These are phyloP conservation scores for Capronia epimyces DNA, from an alignment of 2,329 filamentous ascomycete genomes.

Conservation along the genomic window DNA sequence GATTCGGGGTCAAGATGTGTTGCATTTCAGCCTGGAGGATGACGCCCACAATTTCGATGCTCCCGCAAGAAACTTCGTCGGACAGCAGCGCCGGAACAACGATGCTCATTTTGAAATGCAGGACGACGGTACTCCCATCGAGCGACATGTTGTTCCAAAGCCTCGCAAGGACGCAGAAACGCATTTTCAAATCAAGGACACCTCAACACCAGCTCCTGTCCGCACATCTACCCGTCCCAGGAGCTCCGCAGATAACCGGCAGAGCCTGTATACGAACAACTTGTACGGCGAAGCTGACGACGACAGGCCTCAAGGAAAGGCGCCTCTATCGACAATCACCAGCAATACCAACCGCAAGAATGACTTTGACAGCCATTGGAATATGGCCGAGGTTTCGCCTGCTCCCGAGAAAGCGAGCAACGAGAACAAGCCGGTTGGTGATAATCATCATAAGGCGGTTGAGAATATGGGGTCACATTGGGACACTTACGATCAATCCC, in stretches of 20 bases:
- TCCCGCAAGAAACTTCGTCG: slow-evolving; percentile 31
- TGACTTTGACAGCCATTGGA: slow-evolving; percentile 73
- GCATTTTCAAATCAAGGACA: slow-evolving; percentile 77
- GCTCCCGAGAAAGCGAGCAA: slow-evolving; percentile 38
- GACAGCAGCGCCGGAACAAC: slow-evolving; percentile 67
- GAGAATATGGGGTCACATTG: slow-evolving; percentile 65
- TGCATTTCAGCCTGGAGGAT: slow-evolving; percentile 70
- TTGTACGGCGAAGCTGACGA: slow-evolving; percentile 60
- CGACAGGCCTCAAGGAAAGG: slow-evolving; percentile 30
- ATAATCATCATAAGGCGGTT: slow-evolving; percentile 62
- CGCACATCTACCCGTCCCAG: slow-evolving; percentile 31
- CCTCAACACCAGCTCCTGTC: slow-evolving; percentile 46
- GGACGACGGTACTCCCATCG: slow-evolving; percentile 53
- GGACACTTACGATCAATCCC: slow-evolving; percentile 40
- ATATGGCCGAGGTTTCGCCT: slow-evolving; percentile 64
- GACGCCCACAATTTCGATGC: slow-evolving; percentile 49
- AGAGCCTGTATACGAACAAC: slow-evolving; percentile 72
- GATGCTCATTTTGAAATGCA: slow-evolving; percentile 78
- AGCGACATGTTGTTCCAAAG: slow-evolving; percentile 34
- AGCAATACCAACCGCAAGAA: slow-evolving; percentile 69
- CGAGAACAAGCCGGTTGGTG: slow-evolving; percentile 45
- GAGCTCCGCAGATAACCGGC: slow-evolving; percentile 43
- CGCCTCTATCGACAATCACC: slow-evolving; percentile 60
- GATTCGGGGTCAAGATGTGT: slow-evolving; percentile 61
- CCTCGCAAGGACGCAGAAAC: slow-evolving; percentile 72